A percentile compares a stretch with the other conserved stretches of the same genome.
Evolutionary conservation across 148 eudicot genomes (phyloP).

Genomic region (Diospyros lotus): DNA sequence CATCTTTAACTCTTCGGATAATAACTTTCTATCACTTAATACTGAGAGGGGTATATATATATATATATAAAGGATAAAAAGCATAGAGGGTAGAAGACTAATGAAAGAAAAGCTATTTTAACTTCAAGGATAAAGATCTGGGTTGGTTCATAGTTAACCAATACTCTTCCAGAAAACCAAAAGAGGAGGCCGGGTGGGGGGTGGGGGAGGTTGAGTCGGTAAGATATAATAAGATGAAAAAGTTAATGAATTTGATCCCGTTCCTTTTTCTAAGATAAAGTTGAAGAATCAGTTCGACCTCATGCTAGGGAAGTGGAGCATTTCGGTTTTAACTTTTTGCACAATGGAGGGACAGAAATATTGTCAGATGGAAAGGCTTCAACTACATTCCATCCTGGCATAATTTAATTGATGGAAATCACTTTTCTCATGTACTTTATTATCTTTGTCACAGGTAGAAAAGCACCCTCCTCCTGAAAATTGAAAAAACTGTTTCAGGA

Average conservation of each 20-base stretch:
- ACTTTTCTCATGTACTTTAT: not conserved
- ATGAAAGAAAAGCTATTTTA: not conserved
- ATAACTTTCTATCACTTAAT: too few species aligned
- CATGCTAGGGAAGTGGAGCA: constrained; percentile 11
- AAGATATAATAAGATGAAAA: not conserved
- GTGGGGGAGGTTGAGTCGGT: too few species aligned
- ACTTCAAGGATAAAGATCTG: too few species aligned
- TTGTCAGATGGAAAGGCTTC: not conserved
- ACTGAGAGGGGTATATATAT: not conserved
- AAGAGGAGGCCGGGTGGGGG: too few species aligned
- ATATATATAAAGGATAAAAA: not conserved
- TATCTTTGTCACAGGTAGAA: not conserved
- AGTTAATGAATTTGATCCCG: constrained; percentile 9
- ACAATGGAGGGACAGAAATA: not conserved
- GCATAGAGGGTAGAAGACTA: not conserved
- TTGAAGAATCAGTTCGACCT: constrained; percentile 12
- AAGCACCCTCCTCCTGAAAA: not conserved
- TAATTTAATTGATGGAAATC: not conserved
- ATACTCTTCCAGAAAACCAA: not conserved
- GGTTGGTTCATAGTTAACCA: too few species aligned
- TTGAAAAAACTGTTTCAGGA: not conserved
- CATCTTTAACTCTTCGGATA: too few species aligned
- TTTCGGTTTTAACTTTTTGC: constrained; percentile 1
- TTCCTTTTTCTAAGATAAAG: constrained; percentile 10
- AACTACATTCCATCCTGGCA: not conserved